phyloP scores from a whole-genome alignment of 352 stramenopile genomes.

The Phytophthora niederhauseri region DNA sequence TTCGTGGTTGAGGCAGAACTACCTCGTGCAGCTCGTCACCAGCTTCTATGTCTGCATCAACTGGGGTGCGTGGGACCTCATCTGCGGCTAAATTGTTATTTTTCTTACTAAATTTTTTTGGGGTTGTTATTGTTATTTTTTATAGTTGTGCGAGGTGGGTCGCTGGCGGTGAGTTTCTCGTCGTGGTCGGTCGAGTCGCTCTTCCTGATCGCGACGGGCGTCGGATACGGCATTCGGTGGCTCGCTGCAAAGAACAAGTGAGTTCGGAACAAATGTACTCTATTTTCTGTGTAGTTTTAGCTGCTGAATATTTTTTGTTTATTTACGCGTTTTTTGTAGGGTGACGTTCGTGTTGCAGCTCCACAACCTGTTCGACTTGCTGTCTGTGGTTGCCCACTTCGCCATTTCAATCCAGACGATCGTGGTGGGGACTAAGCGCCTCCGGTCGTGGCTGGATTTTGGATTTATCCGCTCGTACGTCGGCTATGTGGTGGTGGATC shows the following conservation, averaged over 20 bases:
- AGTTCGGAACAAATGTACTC: conserved; percentile 17
- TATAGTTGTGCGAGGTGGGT: conserved; percentile 74
- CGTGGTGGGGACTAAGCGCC: conserved; percentile 48
- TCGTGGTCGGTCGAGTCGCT: conserved; percentile 85
- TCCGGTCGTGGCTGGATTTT: conserved; percentile 87
- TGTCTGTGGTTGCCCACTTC: conserved; percentile 87
- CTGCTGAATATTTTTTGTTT: background rate
- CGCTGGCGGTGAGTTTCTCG: conserved; percentile 71
- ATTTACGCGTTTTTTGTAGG: conserved; percentile 27
- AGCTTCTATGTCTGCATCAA: conserved; percentile 82
- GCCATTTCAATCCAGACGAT: conserved; percentile 76
- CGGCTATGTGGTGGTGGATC: conserved; percentile 79
- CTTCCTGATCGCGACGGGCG: conserved; percentile 70
- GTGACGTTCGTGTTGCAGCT: conserved; percentile 64
- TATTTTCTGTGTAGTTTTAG: background rate
- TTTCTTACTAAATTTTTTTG: conserved; percentile 6
- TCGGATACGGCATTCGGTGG: conserved; percentile 80
- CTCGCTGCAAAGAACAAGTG: conserved; percentile 86
- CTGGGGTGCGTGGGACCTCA: conserved; percentile 67
- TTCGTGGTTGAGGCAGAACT: conserved; percentile 50
- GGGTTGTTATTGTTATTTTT: conserved; percentile 7
- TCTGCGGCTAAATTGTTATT: conserved; percentile 6
- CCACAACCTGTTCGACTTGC: conserved; percentile 80
- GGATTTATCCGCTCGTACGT: conserved; percentile 87
- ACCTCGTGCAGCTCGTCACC: conserved; percentile 79